phyloP scores from a whole-genome alignment of 768 basidiomycete genomes.

The Leccinellum albellum region DNA sequence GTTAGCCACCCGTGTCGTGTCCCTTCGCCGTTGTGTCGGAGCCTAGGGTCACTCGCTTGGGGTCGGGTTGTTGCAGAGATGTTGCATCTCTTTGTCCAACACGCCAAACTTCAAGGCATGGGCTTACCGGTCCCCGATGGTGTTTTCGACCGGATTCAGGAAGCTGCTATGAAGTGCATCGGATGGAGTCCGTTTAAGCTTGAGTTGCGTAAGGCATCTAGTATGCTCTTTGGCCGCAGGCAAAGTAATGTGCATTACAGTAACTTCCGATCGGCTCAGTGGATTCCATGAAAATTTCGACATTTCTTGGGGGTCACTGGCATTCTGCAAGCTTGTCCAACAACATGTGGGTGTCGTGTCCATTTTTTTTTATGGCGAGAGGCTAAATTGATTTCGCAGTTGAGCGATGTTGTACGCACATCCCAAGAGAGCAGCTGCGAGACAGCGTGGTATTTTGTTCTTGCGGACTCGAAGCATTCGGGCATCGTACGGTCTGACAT shows the following conservation, averaged over 20 bases:
- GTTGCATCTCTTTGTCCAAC: not conserved
- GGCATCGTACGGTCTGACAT: not conserved
- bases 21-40: not conserved
- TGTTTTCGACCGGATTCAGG: not conserved
- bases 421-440: not conserved
- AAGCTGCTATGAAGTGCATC: not conserved
- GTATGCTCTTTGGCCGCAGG: not conserved
- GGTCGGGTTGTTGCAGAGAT: not conserved
- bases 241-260: not conserved
- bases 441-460: not conserved
- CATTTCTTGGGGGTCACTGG: not conserved
- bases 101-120: not conserved
- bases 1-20: not conserved
- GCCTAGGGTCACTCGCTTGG: not conserved
- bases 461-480: not conserved
- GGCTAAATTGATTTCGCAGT: not conserved
- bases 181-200: not conserved
- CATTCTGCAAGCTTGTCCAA: not conserved
- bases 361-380: not conserved
- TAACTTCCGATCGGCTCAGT: not conserved
- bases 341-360: not conserved
- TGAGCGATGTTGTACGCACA: not conserved
- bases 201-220: not conserved
- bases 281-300: not conserved
- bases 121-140: not conserved